These are phyloP conservation scores for Podaxis carcinomalis DNA, from an alignment of 768 basidiomycete species.

Conservation along the genomic window DNA sequence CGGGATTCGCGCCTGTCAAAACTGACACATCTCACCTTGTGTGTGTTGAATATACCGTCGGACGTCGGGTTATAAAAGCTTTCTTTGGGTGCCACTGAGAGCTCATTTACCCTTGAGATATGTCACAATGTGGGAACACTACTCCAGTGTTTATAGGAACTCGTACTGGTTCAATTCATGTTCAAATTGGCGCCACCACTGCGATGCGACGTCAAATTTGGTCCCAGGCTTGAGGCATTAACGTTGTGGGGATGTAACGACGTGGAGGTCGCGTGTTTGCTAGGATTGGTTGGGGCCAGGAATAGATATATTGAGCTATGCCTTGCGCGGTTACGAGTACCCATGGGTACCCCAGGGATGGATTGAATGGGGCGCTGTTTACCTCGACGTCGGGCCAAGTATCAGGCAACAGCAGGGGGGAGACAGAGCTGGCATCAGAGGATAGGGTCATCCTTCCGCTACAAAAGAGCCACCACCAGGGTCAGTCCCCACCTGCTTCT, in stretches of 20 bases:
- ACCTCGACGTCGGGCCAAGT: conserved; percentile 12
- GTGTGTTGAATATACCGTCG: conserved; percentile 37
- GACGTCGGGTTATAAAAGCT: conserved; percentile 32
- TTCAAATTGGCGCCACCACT: neutral
- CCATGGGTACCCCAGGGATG: neutral
- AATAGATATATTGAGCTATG: conserved; percentile 19
- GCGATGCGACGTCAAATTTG: conserved; percentile 38
- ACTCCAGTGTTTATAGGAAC: conserved; percentile 36
- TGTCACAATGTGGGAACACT: conserved; percentile 39
- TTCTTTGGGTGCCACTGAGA: conserved; percentile 47
- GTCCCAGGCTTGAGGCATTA: conserved; percentile 47
- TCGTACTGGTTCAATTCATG: conserved; percentile 10
- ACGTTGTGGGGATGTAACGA: conserved; percentile 49
- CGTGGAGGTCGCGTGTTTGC: conserved; percentile 31
- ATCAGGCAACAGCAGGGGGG: conserved; percentile 12
- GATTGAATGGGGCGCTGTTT: conserved; percentile 12
- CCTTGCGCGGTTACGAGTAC: neutral
- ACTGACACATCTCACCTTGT: conserved; percentile 48
- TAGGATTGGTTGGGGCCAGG: conserved; percentile 33
- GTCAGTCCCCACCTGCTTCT: neutral
- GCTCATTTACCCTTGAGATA: conserved; percentile 40
- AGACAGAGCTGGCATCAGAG: conserved; percentile 13
- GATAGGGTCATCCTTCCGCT: conserved; percentile 34
- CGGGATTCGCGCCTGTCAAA: conserved; percentile 50
- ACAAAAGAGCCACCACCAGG: conserved; percentile 24